Base-by-base conservation (phyloP, 352 stramenopile genomes). In the Globisporangium nagaii region DNA sequence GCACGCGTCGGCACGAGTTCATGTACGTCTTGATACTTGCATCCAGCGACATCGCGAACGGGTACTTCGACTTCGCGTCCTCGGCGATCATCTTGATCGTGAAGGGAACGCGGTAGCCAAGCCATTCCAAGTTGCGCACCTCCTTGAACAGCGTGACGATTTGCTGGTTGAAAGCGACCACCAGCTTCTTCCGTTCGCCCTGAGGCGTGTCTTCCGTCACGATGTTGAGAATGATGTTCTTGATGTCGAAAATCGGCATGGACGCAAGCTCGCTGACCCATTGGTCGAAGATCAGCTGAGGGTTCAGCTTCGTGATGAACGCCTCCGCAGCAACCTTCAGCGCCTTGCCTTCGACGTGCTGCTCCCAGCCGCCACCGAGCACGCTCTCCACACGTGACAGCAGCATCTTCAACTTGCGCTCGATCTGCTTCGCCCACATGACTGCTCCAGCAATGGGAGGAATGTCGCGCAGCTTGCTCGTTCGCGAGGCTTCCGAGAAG, bases 371-470 rank as follows among this genome's bases (percentile, higher is more conserved):
- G 20, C 70, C 63, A 41, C 93, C 98, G 4, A 99, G 84, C 17
- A 99, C 96, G 64, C 97, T 95, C 58, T 98, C 88, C 60, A 99
- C 97, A 35, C 96, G 82, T n/a, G 90, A 83, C 46, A 99, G 86
- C 5, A 99, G 76, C 54, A 95, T 87, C 70, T 98, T 89, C 13
- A 99, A 71, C 68, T 99, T 98, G n/a, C 96, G 83, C 69, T 99
- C 97, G 73, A 99, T 99, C 73, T 99, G 97, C 63, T 98, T 98
- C 15, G 96, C 97, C 98, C 98, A 99, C 65, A 99, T 92, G 40
- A 99, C 98, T 45, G 98, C 98, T 27, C 96, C 97, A 32, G 93
- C 93, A 34, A 99, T 95, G 22, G 96, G 96, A 19, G 98, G 97
- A 34, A 99, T 98, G 53, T 99, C 97, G 44, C 96, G 84, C 25